These are phyloP conservation scores for Glomus cerebriforme DNA, from an alignment of 192 early-diverging fungal species.

Conservation along the genomic window DNA sequence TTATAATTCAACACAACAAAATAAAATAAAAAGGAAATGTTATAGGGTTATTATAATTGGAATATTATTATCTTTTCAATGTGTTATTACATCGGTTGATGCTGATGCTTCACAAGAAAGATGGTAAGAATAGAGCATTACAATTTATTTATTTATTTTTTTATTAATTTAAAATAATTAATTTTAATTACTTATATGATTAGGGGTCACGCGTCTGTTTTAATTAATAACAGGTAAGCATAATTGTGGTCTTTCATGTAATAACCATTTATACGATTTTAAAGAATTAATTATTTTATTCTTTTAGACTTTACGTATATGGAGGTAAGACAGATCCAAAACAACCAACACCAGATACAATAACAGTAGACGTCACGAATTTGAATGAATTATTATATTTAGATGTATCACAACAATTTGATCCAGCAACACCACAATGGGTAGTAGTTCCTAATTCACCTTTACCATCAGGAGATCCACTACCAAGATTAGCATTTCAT, in stretches of 20 bases:
- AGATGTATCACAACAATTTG: background rate
- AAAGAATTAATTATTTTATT: background rate
- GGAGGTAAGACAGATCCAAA: background rate
- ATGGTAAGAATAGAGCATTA: background rate
- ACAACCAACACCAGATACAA: background rate
- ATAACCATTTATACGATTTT: background rate
- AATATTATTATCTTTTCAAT: background rate
- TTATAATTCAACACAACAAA: background rate
- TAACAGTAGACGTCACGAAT: background rate
- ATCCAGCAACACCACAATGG: background rate
- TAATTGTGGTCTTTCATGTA: background rate
- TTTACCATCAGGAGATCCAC: background rate
- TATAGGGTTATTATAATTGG: background rate
- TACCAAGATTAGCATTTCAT: conserved; percentile 4
- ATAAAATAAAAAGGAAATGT: background rate
- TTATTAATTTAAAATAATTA: background rate
- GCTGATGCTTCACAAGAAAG: background rate
- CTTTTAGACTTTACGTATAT: background rate
- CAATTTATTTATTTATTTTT: background rate
- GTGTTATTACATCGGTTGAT: background rate
- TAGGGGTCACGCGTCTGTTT: background rate
- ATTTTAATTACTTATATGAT: background rate
- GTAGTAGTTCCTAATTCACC: background rate
- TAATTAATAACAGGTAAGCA: conserved; percentile 1
- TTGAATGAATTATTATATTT: background rate